A percentile compares a stretch with the other conserved stretches of the same genome.
Conservation (phyloP, 2,329 filamentous ascomycete genomes). For the Venturia asperata region DNA sequence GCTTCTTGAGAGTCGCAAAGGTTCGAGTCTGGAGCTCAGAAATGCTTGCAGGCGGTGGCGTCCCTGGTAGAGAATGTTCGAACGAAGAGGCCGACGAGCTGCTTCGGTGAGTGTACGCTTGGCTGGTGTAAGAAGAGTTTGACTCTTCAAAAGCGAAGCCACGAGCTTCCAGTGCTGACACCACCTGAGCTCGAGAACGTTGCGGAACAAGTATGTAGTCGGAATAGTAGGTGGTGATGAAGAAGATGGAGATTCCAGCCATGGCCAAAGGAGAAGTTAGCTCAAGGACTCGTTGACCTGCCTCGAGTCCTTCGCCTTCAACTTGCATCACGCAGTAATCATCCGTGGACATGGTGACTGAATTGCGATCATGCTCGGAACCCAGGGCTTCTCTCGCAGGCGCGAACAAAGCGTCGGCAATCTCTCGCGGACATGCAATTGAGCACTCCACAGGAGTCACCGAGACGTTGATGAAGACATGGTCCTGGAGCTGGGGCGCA, state of each 20-base stretch:
- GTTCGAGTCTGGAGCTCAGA: slow-evolving; percentile 76
- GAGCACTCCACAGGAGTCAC: slow-evolving; percentile 90
- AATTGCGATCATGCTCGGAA: slow-evolving; percentile 36
- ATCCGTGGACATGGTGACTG: slow-evolving; percentile 69
- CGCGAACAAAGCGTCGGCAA: slow-evolving; percentile 67
- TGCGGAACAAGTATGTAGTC: slow-evolving; percentile 90
- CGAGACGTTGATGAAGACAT: slow-evolving; percentile 87
- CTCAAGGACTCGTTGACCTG: slow-evolving; percentile 84
- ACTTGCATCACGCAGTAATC: slow-evolving; percentile 86
- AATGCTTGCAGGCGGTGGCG: slow-evolving; percentile 70
- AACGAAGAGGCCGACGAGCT: slow-evolving; percentile 41
- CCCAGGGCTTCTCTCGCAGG: slow-evolving; percentile 58
- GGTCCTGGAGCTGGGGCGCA: slow-evolving; percentile 36
- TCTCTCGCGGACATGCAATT: slow-evolving; percentile 73
- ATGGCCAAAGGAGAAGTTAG: slow-evolving; percentile 84
- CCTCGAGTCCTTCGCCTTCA: slow-evolving; percentile 81
- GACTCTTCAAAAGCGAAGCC: slow-evolving; percentile 74
- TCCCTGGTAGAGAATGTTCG: slow-evolving; percentile 49
- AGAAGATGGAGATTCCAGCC: slow-evolving; percentile 94
- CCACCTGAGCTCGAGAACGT: slow-evolving; percentile 65
- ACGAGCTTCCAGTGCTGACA: slow-evolving; percentile 65
- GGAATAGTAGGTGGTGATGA: slow-evolving; percentile 96
- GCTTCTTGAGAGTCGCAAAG: slow-evolving; percentile 72
- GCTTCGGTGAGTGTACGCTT: slow-evolving; percentile 38
- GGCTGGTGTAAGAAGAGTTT: slow-evolving; percentile 55